Base-by-base conservation (phyloP, 106 monocot species). In the Allium fistulosum region DNA sequence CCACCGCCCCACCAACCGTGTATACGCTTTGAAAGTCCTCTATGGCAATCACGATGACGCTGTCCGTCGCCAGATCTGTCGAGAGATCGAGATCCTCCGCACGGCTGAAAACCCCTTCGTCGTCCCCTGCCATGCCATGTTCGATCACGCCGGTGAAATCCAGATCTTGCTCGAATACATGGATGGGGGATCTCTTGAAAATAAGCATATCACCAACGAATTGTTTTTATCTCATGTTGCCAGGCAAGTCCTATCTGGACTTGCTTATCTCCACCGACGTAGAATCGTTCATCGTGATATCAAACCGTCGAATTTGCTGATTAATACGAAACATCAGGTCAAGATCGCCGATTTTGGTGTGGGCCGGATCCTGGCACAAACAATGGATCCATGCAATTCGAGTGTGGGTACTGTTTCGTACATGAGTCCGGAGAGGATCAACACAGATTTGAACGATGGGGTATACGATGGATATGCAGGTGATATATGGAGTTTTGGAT, bases 341-440 rank as follows among this genome's bases (percentile, higher is more conserved):
- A 95, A 95, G 88, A 95, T 95, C 73, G 94, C 94, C 22, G 94
- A 95, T 67, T 95, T 95, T 59, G 91, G 91, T 26, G 94, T 95
- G n/a, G 70, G 85, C 4, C 72, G 88, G n/a, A 91, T 95, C 71
- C 85, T 95, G 52, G 80, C 85, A 7, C 91, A 88, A 75, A 91
- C 94, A 69, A 83, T 95, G 91, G 94, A 95, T 65, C 90, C 93
- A 55, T 95, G 94, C 79, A 85, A 95, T 70, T 95, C 94, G 58
- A 75, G 90, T 15, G 94, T 95, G 15, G 94, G 94, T 47, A 95
- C 94, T 22, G 85, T 95, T 70, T 91, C 94, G 14, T 92, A 92
- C 83, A 92, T 92, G 94, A 91, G 91, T 77, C 94, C 94, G 13
- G 94, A 95, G 73, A 62, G 94, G 52, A 95, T 91, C 72, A 88